These are phyloP conservation scores for Suillus occidentalis DNA, from an alignment of 768 basidiomycete species.

Conservation along the genomic window DNA sequence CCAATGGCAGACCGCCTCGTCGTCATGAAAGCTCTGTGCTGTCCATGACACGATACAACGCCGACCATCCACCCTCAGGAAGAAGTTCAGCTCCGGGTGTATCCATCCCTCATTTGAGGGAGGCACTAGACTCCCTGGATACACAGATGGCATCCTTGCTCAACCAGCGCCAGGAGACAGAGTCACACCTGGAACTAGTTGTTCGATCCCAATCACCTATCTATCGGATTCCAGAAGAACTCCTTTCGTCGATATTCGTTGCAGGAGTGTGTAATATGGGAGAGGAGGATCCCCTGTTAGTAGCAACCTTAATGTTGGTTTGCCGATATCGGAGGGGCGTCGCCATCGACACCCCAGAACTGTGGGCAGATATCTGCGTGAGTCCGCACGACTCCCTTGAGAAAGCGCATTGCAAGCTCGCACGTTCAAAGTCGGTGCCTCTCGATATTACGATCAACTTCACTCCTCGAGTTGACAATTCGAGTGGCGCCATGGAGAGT, in stretches of 20 bases:
- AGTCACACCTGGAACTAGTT: constrained; percentile 70
- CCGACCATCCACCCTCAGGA: constrained; percentile 14
- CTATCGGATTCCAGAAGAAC: constrained; percentile 77
- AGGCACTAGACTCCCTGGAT: constrained; percentile 70
- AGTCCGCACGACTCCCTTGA: constrained; percentile 72
- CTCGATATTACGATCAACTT: constrained; percentile 77
- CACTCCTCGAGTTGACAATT: constrained; percentile 60
- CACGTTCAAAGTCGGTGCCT: constrained; percentile 74
- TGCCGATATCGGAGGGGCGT: constrained; percentile 82
- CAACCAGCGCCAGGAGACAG: constrained; percentile 64
- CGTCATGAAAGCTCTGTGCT: constrained; percentile 10
- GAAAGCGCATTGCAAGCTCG: constrained; percentile 66
- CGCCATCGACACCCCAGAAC: constrained; percentile 63
- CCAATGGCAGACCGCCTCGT: constrained; percentile 11
- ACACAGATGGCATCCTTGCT: constrained; percentile 69
- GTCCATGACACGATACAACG: constrained; percentile 8
- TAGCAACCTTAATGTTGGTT: constrained; percentile 78
- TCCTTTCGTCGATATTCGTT: constrained; percentile 74
- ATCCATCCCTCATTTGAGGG: constrained; percentile 61
- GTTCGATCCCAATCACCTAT: constrained; percentile 79
- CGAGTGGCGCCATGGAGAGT: constrained; percentile 60
- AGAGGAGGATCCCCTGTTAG: constrained; percentile 71
- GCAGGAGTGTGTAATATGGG: constrained; percentile 64
- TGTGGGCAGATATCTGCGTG: constrained; percentile 78
- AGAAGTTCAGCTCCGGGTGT: constrained; percentile 22